A percentile compares a stretch with the other conserved stretches of the same genome.
phyloP scores from a whole-genome alignment of 2,329 filamentous ascomycete genomes.

The Aspergillus tanneri region DNA sequence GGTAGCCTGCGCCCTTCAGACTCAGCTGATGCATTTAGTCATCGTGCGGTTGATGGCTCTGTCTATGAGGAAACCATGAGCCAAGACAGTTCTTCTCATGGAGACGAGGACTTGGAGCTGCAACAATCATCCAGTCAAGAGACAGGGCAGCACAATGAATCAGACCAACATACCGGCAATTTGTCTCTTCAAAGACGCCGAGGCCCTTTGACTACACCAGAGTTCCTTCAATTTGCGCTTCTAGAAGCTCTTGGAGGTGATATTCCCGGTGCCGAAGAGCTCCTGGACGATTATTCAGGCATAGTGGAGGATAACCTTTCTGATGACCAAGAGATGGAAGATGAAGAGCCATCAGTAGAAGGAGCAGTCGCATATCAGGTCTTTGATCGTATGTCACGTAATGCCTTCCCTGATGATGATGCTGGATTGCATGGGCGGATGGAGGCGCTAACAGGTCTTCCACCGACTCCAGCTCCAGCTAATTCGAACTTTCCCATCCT shows the following conservation, averaged over 20 bases:
- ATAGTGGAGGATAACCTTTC: constrained; percentile 16
- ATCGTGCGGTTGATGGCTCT: constrained; percentile 22
- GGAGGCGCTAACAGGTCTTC: constrained; percentile 9
- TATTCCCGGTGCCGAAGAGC: constrained; percentile 19
- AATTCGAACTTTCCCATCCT: constrained; percentile 41
- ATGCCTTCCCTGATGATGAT: constrained; percentile 8
- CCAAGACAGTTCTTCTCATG: constrained; percentile 13
- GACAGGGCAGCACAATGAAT: constrained; percentile 1
- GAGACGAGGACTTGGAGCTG: constrained; percentile 10
- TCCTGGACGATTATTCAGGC: constrained; percentile 16
- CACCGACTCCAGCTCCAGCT: constrained; percentile 17
- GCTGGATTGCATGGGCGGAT: neutral
- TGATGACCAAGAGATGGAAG: constrained; percentile 17
- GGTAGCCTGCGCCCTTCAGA: constrained; percentile 11
- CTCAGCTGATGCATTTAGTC: constrained; percentile 18
- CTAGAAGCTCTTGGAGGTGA: constrained; percentile 25
- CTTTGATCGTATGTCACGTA: constrained; percentile 20
- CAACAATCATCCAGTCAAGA: constrained; percentile 6
- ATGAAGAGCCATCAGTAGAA: constrained; percentile 15
- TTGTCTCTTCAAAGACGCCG: constrained; percentile 6
- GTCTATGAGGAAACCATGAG: constrained; percentile 17
- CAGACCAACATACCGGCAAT: constrained; percentile 6
- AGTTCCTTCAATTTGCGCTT: constrained; percentile 25
- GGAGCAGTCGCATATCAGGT: constrained; percentile 14
- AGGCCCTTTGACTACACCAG: constrained; percentile 19